Percentiles rank a stretch among this genome's conserved stretches.
Conservation (phyloP, 2,329 filamentous ascomycete genomes). For the Cercospora canescens region DNA sequence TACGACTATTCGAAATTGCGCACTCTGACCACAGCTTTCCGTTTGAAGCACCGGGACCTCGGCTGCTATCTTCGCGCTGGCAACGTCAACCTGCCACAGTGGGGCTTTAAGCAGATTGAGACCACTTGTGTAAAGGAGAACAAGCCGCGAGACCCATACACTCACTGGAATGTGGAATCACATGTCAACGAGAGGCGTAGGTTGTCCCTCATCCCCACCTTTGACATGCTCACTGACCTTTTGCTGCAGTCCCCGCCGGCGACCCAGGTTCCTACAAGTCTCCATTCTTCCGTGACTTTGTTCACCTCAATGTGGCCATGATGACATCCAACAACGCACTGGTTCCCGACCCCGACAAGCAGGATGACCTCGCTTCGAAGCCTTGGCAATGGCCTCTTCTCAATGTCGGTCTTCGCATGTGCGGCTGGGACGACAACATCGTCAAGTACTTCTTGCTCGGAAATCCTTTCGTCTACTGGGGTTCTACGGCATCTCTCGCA, state of each 20-base stretch:
- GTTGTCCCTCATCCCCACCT: constrained; percentile 38
- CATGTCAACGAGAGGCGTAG: constrained; percentile 91
- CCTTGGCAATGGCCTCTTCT: constrained; percentile 99
- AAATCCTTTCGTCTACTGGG: constrained; percentile 96
- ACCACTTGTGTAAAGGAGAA: constrained; percentile 93
- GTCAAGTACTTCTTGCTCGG: constrained; percentile 98
- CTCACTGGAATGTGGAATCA: constrained; percentile 98
- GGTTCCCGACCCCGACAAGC: constrained; percentile 96
- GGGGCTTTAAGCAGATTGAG: constrained; percentile 99
- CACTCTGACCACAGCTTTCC: constrained; percentile 90
- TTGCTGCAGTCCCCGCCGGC: constrained; percentile 70
- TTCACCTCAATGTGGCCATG: constrained; percentile 98
- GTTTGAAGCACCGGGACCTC: constrained; percentile 76
- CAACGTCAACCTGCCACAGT: constrained; percentile 94
- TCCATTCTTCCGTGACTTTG: constrained; percentile 95
- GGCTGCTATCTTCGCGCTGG: constrained; percentile 94
- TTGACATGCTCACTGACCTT: constrained; percentile 36
- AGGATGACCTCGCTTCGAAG: constrained; percentile 92
- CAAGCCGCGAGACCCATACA: constrained; percentile 89
- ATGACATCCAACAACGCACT: constrained; percentile 99
- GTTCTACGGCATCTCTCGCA: constrained; percentile 76
- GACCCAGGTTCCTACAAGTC: constrained; percentile 93
- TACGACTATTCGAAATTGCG: constrained; percentile 81
- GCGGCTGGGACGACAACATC: constrained; percentile 92
- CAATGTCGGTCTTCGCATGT: constrained; percentile 95